A percentile compares a stretch with the other conserved stretches of the same genome.
Conservation (phyloP, 306 rosid species). For the Dalbergia oliveri region DNA sequence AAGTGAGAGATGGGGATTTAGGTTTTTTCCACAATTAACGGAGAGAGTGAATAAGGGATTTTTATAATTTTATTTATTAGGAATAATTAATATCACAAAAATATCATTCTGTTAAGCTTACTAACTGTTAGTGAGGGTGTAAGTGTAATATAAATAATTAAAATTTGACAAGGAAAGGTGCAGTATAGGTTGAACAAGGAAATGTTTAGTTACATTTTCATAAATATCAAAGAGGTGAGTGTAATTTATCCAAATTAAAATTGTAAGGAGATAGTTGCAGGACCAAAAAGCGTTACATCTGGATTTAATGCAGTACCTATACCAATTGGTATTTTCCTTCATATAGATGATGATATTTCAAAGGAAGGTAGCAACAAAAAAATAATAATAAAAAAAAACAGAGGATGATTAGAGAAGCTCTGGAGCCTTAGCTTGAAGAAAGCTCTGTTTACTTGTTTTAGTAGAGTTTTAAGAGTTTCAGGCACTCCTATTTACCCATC, state of each 20-base stretch:
- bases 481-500: neutral
- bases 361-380: neutral
- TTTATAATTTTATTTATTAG: too few species aligned
- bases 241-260: neutral
- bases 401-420: slow-evolving; percentile 21
- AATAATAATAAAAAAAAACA: neutral
- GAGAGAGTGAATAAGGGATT: too few species aligned
- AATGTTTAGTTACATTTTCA: too few species aligned
- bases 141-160: too few species aligned
- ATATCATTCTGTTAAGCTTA: too few species aligned
- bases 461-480: slow-evolving; percentile 26
- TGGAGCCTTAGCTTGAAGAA: slow-evolving; percentile 1
- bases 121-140: too few species aligned
- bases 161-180: too few species aligned
- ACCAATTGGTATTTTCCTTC: neutral
- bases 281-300: slow-evolving; percentile 19
- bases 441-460: slow-evolving; percentile 21
- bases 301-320: slow-evolving; percentile 11
- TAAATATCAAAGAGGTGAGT: too few species aligned
- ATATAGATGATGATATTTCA: neutral
- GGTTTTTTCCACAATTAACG: too few species aligned
- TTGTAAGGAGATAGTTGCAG: neutral
- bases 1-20: too few species aligned
- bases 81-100: too few species aligned
- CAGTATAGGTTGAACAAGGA: too few species aligned